Evolutionary conservation across 805 yeast genomes (phyloP).

Genomic region (Saccharomycopsis synnaedendra): DNA sequence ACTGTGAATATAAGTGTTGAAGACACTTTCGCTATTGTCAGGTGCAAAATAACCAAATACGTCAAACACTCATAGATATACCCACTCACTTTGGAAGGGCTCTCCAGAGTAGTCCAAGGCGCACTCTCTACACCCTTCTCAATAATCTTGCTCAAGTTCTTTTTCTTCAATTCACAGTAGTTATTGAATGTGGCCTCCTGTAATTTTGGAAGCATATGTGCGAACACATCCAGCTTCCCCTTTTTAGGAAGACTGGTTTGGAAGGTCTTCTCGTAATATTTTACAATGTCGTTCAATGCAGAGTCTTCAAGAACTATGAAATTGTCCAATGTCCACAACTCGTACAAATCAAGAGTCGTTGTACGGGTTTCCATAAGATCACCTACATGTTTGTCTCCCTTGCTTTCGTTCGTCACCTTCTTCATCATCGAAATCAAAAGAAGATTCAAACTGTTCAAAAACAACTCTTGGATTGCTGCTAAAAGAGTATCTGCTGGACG

Average conservation of each 20-base stretch:
- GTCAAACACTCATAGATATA: conserved; percentile 39
- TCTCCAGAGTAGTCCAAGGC: conserved; percentile 28
- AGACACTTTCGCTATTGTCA: conserved; percentile 38
- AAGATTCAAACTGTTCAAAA: conserved; percentile 25
- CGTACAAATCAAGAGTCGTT: conserved; percentile 13
- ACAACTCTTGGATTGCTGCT: conserved; percentile 23
- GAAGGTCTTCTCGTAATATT: conserved; percentile 39
- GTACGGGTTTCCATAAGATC: conserved; percentile 4
- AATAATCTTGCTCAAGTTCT: conserved; percentile 28
- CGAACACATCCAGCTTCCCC: conserved; percentile 26
- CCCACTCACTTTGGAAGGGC: conserved; percentile 30
- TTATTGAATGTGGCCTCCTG: conserved; percentile 44
- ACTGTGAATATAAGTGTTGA: conserved; percentile 34
- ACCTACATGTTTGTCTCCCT: conserved; percentile 1
- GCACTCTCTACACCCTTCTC: conserved; percentile 25
- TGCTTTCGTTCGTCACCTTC: conserved; percentile 18
- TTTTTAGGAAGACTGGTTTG: conserved; percentile 29
- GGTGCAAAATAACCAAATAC: conserved; percentile 38
- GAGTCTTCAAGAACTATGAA: conserved; percentile 28
- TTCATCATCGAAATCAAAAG: conserved; percentile 23
- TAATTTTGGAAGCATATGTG: conserved; percentile 28
- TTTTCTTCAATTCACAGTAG: conserved; percentile 38
- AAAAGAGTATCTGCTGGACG: conserved; percentile 25
- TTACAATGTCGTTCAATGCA: conserved; percentile 38
- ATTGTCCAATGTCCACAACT: conserved; percentile 17